A percentile compares a stretch with the other conserved stretches of the same genome.
Evolutionary conservation across 495 filamentous ascomycete genomes (phyloP).

Genomic region (Pyronema domesticum): DNA sequence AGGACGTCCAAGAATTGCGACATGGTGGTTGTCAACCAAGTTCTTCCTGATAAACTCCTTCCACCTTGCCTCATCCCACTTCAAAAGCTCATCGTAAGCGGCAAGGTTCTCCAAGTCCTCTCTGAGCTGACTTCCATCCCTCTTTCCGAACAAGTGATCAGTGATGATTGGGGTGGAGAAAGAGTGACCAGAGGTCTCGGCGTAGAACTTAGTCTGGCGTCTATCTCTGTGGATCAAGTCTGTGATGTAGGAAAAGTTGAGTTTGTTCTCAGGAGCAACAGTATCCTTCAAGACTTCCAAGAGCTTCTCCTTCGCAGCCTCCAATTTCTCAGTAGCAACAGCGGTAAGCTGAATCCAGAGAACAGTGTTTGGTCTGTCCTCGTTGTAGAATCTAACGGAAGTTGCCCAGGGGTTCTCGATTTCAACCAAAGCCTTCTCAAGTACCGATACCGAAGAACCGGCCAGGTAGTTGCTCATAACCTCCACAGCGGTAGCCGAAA

Average conservation of each 20-base stretch:
- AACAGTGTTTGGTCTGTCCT: constrained; percentile 59
- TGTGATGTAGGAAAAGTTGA: constrained; percentile 76
- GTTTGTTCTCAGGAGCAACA: constrained; percentile 40
- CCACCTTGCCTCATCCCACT: constrained; percentile 74
- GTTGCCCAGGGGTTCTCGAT: constrained; percentile 72
- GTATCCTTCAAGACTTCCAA: constrained; percentile 69
- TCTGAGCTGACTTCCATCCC: constrained; percentile 60
- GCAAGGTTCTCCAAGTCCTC: constrained; percentile 45
- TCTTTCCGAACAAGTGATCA: constrained; percentile 77
- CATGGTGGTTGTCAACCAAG: constrained; percentile 68
- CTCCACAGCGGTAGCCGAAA: constrained; percentile 48
- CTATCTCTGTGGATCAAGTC: constrained; percentile 68
- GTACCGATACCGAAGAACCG: constrained; percentile 75
- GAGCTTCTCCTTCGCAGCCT: constrained; percentile 64
- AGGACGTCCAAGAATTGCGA: constrained; percentile 75
- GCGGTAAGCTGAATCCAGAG: constrained; percentile 69
- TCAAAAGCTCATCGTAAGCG: constrained; percentile 58
- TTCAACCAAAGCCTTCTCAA: constrained; percentile 86
- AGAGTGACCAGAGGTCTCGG: constrained; percentile 55
- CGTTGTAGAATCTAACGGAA: constrained; percentile 55
- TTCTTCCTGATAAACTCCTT: constrained; percentile 60
- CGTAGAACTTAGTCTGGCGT: constrained; percentile 58
- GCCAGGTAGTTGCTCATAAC: constrained; percentile 68
- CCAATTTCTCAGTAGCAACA: constrained; percentile 72
- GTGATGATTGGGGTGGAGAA: constrained; percentile 69